Base-by-base conservation (phyloP, 345 rosid genomes). In the Capsella bursapastoris region DNA sequence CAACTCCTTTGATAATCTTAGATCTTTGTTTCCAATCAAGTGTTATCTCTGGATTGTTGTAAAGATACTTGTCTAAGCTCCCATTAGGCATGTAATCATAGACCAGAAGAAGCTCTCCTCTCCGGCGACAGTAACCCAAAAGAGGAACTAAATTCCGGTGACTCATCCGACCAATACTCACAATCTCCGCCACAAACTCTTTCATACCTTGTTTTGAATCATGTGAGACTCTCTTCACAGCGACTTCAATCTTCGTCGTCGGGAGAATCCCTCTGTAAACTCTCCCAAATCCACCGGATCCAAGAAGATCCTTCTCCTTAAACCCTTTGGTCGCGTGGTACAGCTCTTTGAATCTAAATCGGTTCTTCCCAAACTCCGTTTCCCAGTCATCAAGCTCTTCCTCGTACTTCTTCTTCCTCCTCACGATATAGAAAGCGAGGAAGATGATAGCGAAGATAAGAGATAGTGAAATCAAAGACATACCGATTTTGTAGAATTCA, bases 311-410 rank as follows among this genome's bases (percentile, higher is more conserved):
- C 50, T 75, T 70, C 15, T 88, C 87, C 53, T 53, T 83, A 31
- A 92, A 92, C 3, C 93, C 96, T 73, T 80, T 88, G 0, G 96
- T 85, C 5, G 96, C 91, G 4, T 60, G 38, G 9, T 86, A 88
- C 13, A 92, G 79, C 66, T 92, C 89, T 58, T 84, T 88, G 86
- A 68, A 89, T 35, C 80, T 75, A 49, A 83, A 92, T 58, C 96
- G 75, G 8, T 86, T 92, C 13, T 92, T 83, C 1, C 93, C 86
- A 43, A 82, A 83, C 11, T 84, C 88, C 4, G 69, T 76, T 61
- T 92, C 97, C 97, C 97, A 88, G 25, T 88, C 92, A 18, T 89
- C 96, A 4, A 86, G 84, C 65, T 82, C 78, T 60, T 94, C 98
- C 2, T 86, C 88, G 76, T 82, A 83, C 70, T 73, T 87, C 8